Evolutionary conservation across 345 rosid genomes (phyloP), one percentile per base, ranked within the genome.

Genomic region (Brassica napus): DNA sequence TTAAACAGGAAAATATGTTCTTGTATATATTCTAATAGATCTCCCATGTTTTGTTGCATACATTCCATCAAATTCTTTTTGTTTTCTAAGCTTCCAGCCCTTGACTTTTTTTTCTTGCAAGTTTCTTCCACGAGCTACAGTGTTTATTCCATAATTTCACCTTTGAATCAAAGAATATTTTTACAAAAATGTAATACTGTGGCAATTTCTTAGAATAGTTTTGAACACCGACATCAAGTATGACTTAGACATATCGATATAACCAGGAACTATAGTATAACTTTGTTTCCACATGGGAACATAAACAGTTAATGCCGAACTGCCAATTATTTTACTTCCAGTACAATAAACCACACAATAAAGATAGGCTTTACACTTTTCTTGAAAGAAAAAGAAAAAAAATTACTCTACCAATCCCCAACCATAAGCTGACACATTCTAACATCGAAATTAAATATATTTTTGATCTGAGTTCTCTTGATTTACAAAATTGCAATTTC

Each of bases 241-340:
- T 18, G 58, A 63, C 3, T 9, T 71, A 35, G 1, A 44, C 65
- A 35, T 65, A 10, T 58, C 32, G 54, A 32, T 66, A 58, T 66
- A 26, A 37, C 47, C 4, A 71, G 21, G 9, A 72, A 78, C 16
- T 31, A n/a, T 66, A 32, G 49, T 28, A 18, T 21, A 70, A 26
- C 12, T 59, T 44, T 72, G 4, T 57, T 57, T 26, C 69, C 82
- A 73, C 74, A 73, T 68, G 69, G 69, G 78, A 73, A 60, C 82
- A 79, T 58, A 66, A 32, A 44, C 64, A 73, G 74, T 73, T 68
- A 61, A 58, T 67, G 8, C 65, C 70, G 65, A 73, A 71, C 37
- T 79, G 64, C 65, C 74, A 72, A 16, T 28, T 37, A 37, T 26
- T 74, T 74, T 74, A 47, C 78, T 60, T 24, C 42, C 44, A 59